A percentile compares a stretch with the other conserved stretches of the same genome.
These are phyloP conservation scores for Sphaceloma murrayae DNA, from an alignment of 2,329 filamentous ascomycete species.

Conservation along the genomic window DNA sequence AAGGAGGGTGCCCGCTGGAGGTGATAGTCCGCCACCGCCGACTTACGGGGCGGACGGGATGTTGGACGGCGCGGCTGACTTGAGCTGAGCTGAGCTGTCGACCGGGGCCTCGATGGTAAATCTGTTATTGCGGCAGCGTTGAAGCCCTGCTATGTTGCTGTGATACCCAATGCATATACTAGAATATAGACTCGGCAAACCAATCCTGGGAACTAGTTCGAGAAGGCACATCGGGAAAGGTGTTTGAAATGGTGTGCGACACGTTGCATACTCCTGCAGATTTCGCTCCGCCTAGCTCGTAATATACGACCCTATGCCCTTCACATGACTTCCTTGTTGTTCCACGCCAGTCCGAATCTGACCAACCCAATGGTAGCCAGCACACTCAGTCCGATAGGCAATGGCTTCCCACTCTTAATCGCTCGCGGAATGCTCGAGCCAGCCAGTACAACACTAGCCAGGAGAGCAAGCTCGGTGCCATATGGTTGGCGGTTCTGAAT, in stretches of 20 bases:
- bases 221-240: too few relatives aligned
- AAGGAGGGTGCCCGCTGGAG: constrained; percentile 17
- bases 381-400: constrained; percentile 70
- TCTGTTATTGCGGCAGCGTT: too few relatives aligned
- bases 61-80: too few relatives aligned
- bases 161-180: not conserved
- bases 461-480: constrained; percentile 77
- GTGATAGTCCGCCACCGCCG: constrained; percentile 9
- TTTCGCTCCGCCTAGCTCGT: not conserved
- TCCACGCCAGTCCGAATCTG: constrained; percentile 64
- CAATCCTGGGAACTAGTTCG: too few relatives aligned
- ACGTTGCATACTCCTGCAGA: not conserved
- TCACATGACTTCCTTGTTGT: constrained; percentile 15
- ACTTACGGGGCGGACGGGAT: constrained; percentile 11
- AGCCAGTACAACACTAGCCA: constrained; percentile 76
- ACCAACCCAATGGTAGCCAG: constrained; percentile 69
- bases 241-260: not conserved
- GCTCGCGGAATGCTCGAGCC: constrained; percentile 80
- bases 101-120: too few relatives aligned
- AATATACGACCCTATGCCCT: not conserved
- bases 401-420: constrained; percentile 71
- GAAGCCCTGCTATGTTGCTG: not conserved
- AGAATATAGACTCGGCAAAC: too few relatives aligned
- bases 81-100: too few relatives aligned
- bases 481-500: constrained; percentile 67